These are phyloP conservation scores for Saccharomyces pastorianus DNA, from an alignment of 1,139 yeast species.

Conservation along the genomic window DNA sequence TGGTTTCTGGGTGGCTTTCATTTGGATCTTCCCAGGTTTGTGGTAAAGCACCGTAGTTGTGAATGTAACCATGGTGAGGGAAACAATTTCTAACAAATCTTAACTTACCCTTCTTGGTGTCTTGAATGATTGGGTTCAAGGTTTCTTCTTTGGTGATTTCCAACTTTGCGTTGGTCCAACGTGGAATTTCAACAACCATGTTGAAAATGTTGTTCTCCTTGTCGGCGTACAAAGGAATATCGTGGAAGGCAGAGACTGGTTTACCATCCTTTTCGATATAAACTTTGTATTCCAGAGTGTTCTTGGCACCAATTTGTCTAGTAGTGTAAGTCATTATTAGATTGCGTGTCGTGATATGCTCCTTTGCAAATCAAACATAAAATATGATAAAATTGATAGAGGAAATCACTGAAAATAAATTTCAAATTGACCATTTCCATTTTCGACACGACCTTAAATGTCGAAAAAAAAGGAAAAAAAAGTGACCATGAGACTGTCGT, in stretches of 20 bases:
- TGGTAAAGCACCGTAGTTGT: slow-evolving; percentile 90
- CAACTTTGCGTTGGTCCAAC: slow-evolving; percentile 86
- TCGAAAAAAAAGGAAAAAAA: neutral
- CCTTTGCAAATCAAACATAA: neutral
- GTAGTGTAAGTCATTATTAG: slow-evolving; percentile 57
- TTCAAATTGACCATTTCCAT: neutral
- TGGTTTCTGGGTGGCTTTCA: slow-evolving; percentile 60
- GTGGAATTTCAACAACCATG: slow-evolving; percentile 84
- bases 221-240: slow-evolving; percentile 63
- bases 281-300: slow-evolving; percentile 86
- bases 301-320: slow-evolving; percentile 85
- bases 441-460: neutral
- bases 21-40: slow-evolving; percentile 94
- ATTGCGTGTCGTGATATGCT: neutral
- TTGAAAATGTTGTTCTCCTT: slow-evolving; percentile 59
- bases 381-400: neutral
- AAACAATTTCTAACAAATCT: slow-evolving; percentile 80
- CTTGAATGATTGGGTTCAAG: slow-evolving; percentile 81
- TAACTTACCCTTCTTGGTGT: slow-evolving; percentile 73
- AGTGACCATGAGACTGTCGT: neutral
- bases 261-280: slow-evolving; percentile 62
- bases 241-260: slow-evolving; percentile 70
- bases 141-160: slow-evolving; percentile 62
- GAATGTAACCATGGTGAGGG: slow-evolving; percentile 87
- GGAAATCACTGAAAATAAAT: neutral